phyloP scores from a whole-genome alignment of 2,329 filamentous ascomycete genomes.

The Neofusicoccum sp. region DNA sequence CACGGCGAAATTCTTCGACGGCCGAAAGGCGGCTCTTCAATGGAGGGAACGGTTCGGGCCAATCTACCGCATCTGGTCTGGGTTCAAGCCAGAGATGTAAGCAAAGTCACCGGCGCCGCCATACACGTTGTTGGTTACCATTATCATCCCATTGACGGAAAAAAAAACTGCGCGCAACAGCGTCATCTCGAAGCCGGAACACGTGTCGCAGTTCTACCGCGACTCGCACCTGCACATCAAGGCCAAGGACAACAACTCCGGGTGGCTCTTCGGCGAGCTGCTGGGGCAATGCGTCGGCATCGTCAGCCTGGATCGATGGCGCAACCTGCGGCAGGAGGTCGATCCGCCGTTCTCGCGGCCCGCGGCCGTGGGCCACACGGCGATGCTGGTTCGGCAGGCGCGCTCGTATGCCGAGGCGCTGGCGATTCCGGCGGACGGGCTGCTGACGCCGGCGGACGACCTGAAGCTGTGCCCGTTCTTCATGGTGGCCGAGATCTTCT shows the following conservation, averaged over 20 bases:
- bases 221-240: conserved; percentile 48
- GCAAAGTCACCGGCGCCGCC: conserved; percentile 5
- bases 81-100: conserved; percentile 42
- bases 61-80: conserved; percentile 39
- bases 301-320: conserved; percentile 30
- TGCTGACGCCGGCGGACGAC: conserved; percentile 30
- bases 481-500: conserved; percentile 40
- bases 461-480: conserved; percentile 40
- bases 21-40: conserved; percentile 29
- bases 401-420: conserved; percentile 18
- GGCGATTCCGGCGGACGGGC: conserved; percentile 5
- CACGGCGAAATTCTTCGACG: conserved; percentile 42
- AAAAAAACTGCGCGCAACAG: no score
- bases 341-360: neutral
- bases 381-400: no score
- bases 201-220: conserved; percentile 40
- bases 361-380: no score
- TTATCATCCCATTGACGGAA: no score
- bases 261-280: conserved; percentile 40
- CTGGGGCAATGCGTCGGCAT: conserved; percentile 47
- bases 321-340: conserved; percentile 22
- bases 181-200: conserved; percentile 36
- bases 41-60: conserved; percentile 38
- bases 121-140: neutral
- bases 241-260: conserved; percentile 42